Base-by-base conservation (phyloP, 257 asterid genomes). In the Ballota nigra region DNA sequence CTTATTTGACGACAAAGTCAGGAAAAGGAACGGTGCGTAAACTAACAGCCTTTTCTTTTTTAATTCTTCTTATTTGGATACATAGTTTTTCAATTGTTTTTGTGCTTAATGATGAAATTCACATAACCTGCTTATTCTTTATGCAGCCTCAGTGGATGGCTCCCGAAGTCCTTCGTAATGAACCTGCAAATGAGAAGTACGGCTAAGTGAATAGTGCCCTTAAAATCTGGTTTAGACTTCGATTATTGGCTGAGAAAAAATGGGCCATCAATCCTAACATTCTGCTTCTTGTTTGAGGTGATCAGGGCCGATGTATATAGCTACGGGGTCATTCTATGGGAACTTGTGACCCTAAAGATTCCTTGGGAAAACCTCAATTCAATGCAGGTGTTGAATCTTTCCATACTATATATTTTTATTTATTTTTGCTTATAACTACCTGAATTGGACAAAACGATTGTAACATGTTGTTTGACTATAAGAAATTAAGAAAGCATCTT, bases 131-230 rank as follows among this genome's bases (percentile, higher is more conserved):
- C 53, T 28, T 64, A 11, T 52, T 68, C 70, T 31, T 49, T 63
- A 81, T 84, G 78, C 89, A 94, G 99, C 97, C 99, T 59, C 99
- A 94, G 77, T 91, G 99, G 97, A 94, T 94, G 99, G 99, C 99
- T 76, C 99, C 99, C 38, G 99, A 94, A 83, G 96, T 94, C 77
- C 96, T 94, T 78, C 97, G 99, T 40, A 91, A 86, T 33, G 99
- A 94, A 73, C 97, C 86, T 47, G 78, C 97, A 26, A 87, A 94
- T 67, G 99, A 94, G 79, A 91, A 91, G 63, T 12, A 53, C 15
- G 26, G 2, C 26, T 18, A 18, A 52, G 26, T 53, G 29, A 53
- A 3, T n/a, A 38, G 22, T 47, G 59, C 40, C 8, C 15, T 47
- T 22, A 13, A n/a, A 51, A 12, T 55, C n/a, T 47, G 34, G 45